Evolutionary conservation across 2,329 filamentous ascomycete genomes (phyloP), one percentile per base, ranked within the genome.

Genomic region (Colletotrichum liaoningense): DNA sequence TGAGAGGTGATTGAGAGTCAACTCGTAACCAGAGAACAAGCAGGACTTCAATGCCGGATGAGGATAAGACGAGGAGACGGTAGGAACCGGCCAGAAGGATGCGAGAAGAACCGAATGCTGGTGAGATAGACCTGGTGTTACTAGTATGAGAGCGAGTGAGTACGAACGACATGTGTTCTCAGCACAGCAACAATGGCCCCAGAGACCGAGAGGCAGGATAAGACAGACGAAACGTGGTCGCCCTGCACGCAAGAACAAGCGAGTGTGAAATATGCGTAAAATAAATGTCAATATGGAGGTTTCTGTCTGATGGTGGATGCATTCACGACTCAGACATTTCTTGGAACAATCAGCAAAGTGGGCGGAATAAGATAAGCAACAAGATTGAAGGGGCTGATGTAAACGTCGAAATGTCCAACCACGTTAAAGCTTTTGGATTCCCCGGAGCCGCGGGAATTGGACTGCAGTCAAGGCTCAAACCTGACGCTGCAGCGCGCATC

Each of bases 271-370:
- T 54, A 55, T 55, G 2, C 38, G 14, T 5, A 60, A 62, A 24
- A 26, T 24, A 63, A 42, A 19, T 24, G 14, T 52, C 19, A 33
- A 63, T 11, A 38, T 49, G 24, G 38, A 28, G 14, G 35, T 42
- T 42, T 16, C 38, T 42, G 49, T 46, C 42, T n/a, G 57, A 8
- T 26, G 38, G 69, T 72, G 64, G 65, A 59, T 63, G 65, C 65
- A 72, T 63, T 49, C 70, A 73, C 70, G 59, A 69, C 66, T 73
- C 70, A 69, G 65, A 56, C 65, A 59, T 16, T 52, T 26, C 57
- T 55, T 62, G 54, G 16, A 19, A 59, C 64, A 69, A 72, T 64
- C 49, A 68, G 26, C 49, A 49, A 30, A 55, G 66, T 73, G 58
- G 69, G 30, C 54, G 49, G 42, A 54, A 28, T 59, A 30, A 65